Evolutionary conservation across 345 rosid genomes (phyloP).

Genomic region (Hibiscus mutabilis): DNA sequence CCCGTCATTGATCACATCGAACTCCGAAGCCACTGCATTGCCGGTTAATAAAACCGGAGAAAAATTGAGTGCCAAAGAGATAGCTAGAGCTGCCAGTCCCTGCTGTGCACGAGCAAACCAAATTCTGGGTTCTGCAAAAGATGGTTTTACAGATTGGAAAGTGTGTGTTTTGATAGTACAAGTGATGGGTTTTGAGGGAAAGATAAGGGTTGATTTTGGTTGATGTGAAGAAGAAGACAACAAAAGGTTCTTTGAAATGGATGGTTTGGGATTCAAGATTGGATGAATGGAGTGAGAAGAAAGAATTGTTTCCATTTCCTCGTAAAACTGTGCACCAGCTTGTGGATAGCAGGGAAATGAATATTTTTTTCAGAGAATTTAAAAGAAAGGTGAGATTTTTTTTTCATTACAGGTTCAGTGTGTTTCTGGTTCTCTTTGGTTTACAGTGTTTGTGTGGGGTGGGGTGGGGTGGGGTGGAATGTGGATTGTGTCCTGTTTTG

Average conservation of each 20-base stretch:
- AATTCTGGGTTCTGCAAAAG: slow-evolving; percentile 24
- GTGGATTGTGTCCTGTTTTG: slow-evolving; percentile 21
- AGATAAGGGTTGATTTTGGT: slow-evolving; percentile 33
- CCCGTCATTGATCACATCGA: slow-evolving; percentile 74
- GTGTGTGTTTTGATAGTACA: slow-evolving; percentile 36
- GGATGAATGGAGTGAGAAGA: slow-evolving; percentile 55
- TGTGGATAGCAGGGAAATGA: slow-evolving; percentile 17
- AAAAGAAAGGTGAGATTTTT: slow-evolving; percentile 11
- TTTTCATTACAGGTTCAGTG: slow-evolving; percentile 6
- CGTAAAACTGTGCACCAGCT: neutral
- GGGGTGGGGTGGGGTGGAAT: no score
- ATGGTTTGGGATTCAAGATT: slow-evolving; percentile 41
- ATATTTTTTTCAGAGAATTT: neutral
- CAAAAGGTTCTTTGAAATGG: slow-evolving; percentile 26
- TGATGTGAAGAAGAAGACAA: slow-evolving; percentile 32
- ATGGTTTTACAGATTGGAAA: slow-evolving; percentile 23
- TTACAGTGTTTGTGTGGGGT: slow-evolving; percentile 37
- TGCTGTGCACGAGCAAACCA: slow-evolving; percentile 67
- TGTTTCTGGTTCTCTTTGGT: slow-evolving; percentile 18
- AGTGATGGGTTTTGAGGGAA: slow-evolving; percentile 32
- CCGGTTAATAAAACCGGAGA: slow-evolving; percentile 44
- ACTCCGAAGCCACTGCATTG: slow-evolving; percentile 78
- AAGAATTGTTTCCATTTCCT: slow-evolving; percentile 60
- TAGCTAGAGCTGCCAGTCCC: slow-evolving; percentile 73
- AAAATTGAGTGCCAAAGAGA: slow-evolving; percentile 73